A percentile compares a stretch with the other conserved stretches of the same genome.
Conservation (phyloP, 2,329 filamentous ascomycete genomes). For the Aspergillus sp. region DNA sequence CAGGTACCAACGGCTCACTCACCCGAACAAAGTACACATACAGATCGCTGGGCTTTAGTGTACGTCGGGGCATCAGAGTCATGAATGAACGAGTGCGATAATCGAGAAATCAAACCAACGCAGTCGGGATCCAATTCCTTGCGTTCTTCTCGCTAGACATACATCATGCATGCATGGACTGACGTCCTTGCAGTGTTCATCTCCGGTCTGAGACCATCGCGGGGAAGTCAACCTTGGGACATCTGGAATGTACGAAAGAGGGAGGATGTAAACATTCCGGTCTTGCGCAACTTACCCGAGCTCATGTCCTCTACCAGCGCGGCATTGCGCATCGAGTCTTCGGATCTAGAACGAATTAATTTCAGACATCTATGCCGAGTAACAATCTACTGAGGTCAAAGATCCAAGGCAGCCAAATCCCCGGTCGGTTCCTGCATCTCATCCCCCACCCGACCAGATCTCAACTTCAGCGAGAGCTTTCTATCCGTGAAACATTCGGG, state of each 20-base stretch:
- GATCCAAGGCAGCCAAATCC: background rate
- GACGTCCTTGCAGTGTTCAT: background rate
- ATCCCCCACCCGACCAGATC: constrained; percentile 13
- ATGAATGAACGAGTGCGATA: background rate
- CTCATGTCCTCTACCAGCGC: background rate
- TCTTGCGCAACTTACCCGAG: background rate
- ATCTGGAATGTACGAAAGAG: background rate
- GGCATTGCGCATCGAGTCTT: background rate
- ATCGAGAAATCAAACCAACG: background rate
- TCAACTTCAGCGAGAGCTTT: constrained; percentile 4
- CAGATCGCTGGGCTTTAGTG: background rate
- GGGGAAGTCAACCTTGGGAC: background rate
- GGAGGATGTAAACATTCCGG: background rate
- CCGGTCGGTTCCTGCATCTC: constrained; percentile 14
- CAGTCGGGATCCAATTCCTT: background rate
- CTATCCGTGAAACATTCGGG: constrained; percentile 7
- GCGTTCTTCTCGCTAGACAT: background rate
- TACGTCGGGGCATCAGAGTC: background rate
- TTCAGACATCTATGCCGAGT: background rate
- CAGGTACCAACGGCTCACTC: no score
- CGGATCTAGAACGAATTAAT: background rate
- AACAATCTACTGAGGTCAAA: background rate
- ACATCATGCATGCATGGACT: background rate
- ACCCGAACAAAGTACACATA: no score
- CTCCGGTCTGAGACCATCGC: background rate